A percentile compares a stretch with the other conserved stretches of the same genome.
Evolutionary conservation across 208 protist genomes (phyloP).

Genomic region (Leishmania major): DNA sequence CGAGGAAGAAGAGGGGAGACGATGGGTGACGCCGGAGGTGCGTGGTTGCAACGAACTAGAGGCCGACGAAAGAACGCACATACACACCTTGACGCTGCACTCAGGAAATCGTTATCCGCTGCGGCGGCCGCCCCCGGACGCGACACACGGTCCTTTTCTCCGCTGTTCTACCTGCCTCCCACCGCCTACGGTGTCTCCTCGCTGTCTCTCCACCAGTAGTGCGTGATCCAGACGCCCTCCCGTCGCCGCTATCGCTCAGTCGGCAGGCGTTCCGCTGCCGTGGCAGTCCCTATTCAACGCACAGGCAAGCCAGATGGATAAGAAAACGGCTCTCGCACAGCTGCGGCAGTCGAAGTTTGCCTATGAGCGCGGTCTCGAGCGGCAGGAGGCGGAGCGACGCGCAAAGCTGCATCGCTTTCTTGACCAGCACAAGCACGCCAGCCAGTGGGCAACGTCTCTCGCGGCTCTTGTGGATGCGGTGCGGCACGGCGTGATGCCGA

Average conservation of each 20-base stretch:
- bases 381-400: slow-evolving; percentile 35
- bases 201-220: not conserved
- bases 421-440: slow-evolving; percentile 49
- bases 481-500: slow-evolving; percentile 47
- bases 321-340: slow-evolving; percentile 30
- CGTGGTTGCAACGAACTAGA: not conserved
- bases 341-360: slow-evolving; percentile 44
- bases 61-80: not conserved
- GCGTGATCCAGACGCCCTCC: not conserved
- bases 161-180: not conserved
- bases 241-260: not conserved
- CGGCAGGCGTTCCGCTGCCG: not conserved
- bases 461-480: slow-evolving; percentile 55
- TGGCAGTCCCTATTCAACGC: not conserved
- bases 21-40: not conserved
- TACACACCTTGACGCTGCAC: not conserved
- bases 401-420: slow-evolving; percentile 56
- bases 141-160: not conserved
- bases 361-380: slow-evolving; percentile 42
- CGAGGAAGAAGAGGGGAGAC: not conserved
- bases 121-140: not conserved
- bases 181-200: not conserved
- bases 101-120: not conserved
- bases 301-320: slow-evolving; percentile 5
- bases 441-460: slow-evolving; percentile 56